Conservation (phyloP, 495 filamentous ascomycete species). For the Aspergillus steynii region DNA sequence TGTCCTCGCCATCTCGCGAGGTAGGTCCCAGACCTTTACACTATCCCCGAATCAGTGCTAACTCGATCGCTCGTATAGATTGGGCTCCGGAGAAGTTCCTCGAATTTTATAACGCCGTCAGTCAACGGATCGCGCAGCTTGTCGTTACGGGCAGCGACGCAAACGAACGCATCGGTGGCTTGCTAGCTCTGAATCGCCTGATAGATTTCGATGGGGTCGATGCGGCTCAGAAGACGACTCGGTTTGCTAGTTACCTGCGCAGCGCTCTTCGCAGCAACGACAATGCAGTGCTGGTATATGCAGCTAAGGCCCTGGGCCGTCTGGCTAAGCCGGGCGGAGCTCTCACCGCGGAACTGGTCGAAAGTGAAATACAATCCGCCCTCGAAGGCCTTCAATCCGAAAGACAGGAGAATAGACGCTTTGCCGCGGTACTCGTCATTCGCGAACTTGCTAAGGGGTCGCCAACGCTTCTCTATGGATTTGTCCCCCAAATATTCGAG, state of each 20-base stretch:
- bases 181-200: constrained; percentile 85
- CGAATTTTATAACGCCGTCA: constrained; percentile 76
- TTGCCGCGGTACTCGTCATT: constrained; percentile 86
- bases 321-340: constrained; percentile 91
- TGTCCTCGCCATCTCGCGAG: constrained; percentile 51
- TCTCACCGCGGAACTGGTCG: constrained; percentile 92
- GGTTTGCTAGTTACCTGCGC: constrained; percentile 88
- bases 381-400: constrained; percentile 97
- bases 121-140: constrained; percentile 70
- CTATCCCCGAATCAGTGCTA: constrained; percentile 1
- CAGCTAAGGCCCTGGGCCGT: constrained; percentile 82
- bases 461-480: constrained; percentile 89
- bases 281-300: constrained; percentile 79
- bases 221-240: constrained; percentile 87
- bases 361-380: constrained; percentile 92
- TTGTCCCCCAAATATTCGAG: constrained; percentile 86
- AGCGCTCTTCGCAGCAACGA: constrained; percentile 86
- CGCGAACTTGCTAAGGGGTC: constrained; percentile 88
- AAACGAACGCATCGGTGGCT: constrained; percentile 84
- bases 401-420: constrained; percentile 85
- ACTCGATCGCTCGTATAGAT: constrained; percentile 50
- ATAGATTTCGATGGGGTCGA: constrained; percentile 97
- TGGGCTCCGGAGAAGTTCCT: constrained; percentile 74
- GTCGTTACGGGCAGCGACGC: constrained; percentile 79
- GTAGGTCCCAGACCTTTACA: constrained; percentile 24